These are phyloP conservation scores for Gossypium armourianum DNA, from an alignment of 441 rosid species.

Conservation along the genomic window DNA sequence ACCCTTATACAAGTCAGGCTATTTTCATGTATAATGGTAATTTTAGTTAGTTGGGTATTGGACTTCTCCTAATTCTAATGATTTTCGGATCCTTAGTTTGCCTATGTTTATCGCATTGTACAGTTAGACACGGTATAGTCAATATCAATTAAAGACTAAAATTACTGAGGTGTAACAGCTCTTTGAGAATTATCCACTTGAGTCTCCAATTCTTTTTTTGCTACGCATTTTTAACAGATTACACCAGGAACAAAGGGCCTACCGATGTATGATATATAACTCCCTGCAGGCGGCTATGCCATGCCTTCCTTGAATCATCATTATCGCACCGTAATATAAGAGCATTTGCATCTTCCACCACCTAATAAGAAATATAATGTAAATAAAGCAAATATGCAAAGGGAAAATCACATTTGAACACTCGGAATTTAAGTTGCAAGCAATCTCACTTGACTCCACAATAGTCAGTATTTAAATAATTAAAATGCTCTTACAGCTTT, in stretches of 20 bases:
- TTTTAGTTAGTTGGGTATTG: neutral
- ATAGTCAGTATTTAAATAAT: neutral
- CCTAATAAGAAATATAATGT: constrained; percentile 31
- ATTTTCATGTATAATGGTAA: neutral
- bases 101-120: neutral
- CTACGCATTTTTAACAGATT: neutral
- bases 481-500: constrained; percentile 38
- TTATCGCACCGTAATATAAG: constrained; percentile 59
- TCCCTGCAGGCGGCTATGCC: constrained; percentile 83
- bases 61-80: neutral
- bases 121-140: neutral
- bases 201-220: neutral
- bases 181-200: neutral
- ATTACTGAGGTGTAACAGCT: neutral
- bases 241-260: constrained; percentile 19
- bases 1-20: neutral
- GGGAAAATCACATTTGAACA: neutral
- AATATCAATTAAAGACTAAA: neutral
- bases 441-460: neutral
- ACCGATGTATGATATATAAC: constrained; percentile 89
- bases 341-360: constrained; percentile 74
- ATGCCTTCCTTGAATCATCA: constrained; percentile 56
- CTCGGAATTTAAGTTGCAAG: constrained; percentile 5
- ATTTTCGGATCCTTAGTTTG: neutral
- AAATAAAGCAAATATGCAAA: constrained; percentile 3